Evolutionary conservation across 257 asterid species (phyloP).

Genomic region (Mitragyna speciosa): DNA sequence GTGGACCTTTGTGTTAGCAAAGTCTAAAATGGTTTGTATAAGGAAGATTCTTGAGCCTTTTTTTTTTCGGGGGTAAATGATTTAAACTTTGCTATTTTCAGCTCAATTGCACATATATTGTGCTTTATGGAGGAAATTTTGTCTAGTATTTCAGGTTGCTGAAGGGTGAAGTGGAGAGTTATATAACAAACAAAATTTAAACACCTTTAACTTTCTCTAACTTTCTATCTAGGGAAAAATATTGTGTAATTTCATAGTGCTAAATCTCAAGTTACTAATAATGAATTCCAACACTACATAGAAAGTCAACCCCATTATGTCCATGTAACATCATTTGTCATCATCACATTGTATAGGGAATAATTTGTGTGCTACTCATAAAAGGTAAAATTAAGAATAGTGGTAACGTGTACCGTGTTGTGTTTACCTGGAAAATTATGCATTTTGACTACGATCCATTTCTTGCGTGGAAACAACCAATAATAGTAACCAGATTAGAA

Average conservation of each 20-base stretch:
- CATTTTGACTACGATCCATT: background rate
- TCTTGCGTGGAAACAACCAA: background rate
- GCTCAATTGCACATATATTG: too few species aligned
- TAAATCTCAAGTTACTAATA: background rate
- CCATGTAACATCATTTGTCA: background rate
- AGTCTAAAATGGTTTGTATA: background rate
- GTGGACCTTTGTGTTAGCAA: background rate
- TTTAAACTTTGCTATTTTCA: too few species aligned
- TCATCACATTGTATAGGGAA: background rate
- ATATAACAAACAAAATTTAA: too few species aligned
- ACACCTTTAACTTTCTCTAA: background rate
- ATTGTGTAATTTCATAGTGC: background rate
- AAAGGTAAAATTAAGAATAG: background rate
- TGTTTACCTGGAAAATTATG: too few species aligned
- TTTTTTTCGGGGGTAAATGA: background rate
- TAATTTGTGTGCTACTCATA: background rate
- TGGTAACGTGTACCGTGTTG: background rate
- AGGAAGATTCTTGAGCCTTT: background rate
- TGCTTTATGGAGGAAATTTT: background rate
- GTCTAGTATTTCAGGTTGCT: background rate
- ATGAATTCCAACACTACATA: background rate
- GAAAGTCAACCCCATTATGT: conserved; percentile 4
- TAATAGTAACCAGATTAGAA: background rate
- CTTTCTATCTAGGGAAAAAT: background rate
- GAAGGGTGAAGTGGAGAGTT: background rate